Base-by-base conservation (phyloP, 78 protist genomes). In the Dictyostelium purpureum region DNA sequence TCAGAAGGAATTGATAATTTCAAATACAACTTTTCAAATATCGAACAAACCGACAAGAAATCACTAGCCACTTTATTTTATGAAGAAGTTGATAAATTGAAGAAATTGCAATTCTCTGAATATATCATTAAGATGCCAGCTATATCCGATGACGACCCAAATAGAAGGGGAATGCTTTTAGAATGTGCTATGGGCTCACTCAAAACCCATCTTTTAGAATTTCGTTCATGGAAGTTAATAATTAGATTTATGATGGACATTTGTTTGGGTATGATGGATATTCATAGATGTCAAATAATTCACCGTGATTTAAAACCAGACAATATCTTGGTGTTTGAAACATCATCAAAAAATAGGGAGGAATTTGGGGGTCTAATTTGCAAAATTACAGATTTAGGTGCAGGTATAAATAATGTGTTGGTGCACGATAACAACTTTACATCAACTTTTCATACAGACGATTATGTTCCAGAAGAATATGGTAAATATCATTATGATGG, bases 281-380 rank as follows among this genome's bases (percentile, higher is more conserved):
- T 97, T 0, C 99, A 97, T 78, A n/a, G 14, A 26, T 38, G 49
- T 28, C 35, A 26, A 18, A 47, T 79, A 2, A 87, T 87, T n/a
- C 96, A 93, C 49, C 40, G 96, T 26, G 96, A 93, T 26, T 47
- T 93, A 16, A 93, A 93, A 42, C 96, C 96, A 4, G 96, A 93
- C 24, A 93, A 93, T 42, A 59, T 97, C 35, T 85, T 98, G 1
- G 35, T 75, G 16, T 75, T 75, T 52, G 31, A 59, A 47, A 51
- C 40, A 11, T 57, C 65, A 11, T 11, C 11, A 14, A 14, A 63
- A 63, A 35, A 43, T 31, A 21, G 16, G 6, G 35, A 35, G 5
- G 71, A 63, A 33, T 63, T 63, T 63, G 71, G 71, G 26, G 76
- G 76, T 0, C n/a, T 69, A 1, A 40, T 42, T 69, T 35, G 56